A percentile compares a stretch with the other conserved stretches of the same genome.
Evolutionary conservation across 306 rosid species (phyloP).

Genomic region (Leucaena leucocephala): DNA sequence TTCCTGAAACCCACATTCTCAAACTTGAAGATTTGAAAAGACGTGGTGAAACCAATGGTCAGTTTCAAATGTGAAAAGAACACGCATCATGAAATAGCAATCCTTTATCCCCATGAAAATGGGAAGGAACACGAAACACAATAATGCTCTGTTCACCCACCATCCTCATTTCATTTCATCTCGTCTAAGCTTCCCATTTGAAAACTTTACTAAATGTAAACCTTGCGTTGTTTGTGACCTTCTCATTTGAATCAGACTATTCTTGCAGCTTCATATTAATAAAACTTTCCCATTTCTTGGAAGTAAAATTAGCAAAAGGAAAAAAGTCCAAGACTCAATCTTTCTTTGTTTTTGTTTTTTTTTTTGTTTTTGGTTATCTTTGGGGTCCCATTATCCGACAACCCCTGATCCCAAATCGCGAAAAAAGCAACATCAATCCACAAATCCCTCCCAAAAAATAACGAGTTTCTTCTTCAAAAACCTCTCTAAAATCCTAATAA

Average conservation of each 20-base stretch:
- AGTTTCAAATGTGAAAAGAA: conserved; percentile 3
- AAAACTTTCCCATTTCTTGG: conserved; percentile 1
- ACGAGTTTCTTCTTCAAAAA: not conserved
- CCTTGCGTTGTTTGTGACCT: not conserved
- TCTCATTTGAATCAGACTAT: conserved; percentile 3
- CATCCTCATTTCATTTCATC: not conserved
- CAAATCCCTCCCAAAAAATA: conserved; percentile 8
- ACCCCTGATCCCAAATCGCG: not conserved
- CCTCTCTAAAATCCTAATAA: conserved; percentile 11
- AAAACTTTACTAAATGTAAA: not conserved
- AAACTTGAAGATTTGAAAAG: conserved; percentile 3
- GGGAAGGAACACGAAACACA: not conserved
- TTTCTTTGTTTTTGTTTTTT: not conserved
- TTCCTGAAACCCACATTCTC: conserved; percentile 17
- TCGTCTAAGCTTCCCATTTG: not conserved
- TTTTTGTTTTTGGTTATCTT: not conserved
- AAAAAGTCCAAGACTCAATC: conserved; percentile 28
- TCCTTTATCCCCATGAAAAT: conserved; percentile 7
- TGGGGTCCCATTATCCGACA: not conserved
- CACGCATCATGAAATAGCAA: not conserved
- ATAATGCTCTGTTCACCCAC: conserved; percentile 1
- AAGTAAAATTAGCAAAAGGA: not conserved
- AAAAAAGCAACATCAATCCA: conserved; percentile 5
- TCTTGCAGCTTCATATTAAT: conserved; percentile 6
- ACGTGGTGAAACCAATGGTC: not conserved